These are phyloP conservation scores for Lithospermum erythrorhizon DNA, from an alignment of 257 asterid species.

Conservation along the genomic window DNA sequence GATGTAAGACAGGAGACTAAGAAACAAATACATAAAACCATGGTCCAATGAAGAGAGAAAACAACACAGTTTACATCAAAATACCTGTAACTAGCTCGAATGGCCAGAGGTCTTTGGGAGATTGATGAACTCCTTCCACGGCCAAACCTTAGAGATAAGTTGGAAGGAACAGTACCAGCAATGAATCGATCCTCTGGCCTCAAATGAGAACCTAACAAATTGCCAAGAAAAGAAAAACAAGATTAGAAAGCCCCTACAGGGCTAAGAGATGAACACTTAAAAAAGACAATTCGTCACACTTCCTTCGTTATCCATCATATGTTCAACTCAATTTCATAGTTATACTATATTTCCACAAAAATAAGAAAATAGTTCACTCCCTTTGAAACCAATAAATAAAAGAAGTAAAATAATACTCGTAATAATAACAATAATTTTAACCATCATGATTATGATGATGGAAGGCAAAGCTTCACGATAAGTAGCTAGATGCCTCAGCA, in stretches of 20 bases:
- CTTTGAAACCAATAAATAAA: too few species aligned
- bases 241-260: background rate
- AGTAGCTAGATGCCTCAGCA: too few species aligned
- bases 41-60: background rate
- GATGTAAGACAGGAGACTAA: too few species aligned
- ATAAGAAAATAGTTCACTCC: too few species aligned
- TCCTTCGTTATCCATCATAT: too few species aligned
- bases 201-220: conserved; percentile 28
- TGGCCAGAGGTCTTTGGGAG: conserved; percentile 29
- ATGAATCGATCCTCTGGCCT: conserved; percentile 27
- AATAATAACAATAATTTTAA: too few species aligned
- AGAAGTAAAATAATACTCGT: too few species aligned
- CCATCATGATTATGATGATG: too few species aligned
- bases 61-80: background rate
- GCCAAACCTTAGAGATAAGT: conserved; percentile 31
- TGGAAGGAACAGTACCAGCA: conserved; percentile 27
- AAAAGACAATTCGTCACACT: too few species aligned
- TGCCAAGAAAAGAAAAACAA: conserved; percentile 2
- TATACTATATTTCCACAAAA: too few species aligned
- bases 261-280: background rate
- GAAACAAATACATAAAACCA: background rate
- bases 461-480: too few species aligned
- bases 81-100: conserved; percentile 59
- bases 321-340: too few species aligned
- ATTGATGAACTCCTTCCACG: conserved; percentile 26